Percentiles rank a stretch among this genome's conserved stretches.
Conservation (phyloP, 2,329 filamentous ascomycete species). For the Nothophaeocryptopus gaeumannii region DNA sequence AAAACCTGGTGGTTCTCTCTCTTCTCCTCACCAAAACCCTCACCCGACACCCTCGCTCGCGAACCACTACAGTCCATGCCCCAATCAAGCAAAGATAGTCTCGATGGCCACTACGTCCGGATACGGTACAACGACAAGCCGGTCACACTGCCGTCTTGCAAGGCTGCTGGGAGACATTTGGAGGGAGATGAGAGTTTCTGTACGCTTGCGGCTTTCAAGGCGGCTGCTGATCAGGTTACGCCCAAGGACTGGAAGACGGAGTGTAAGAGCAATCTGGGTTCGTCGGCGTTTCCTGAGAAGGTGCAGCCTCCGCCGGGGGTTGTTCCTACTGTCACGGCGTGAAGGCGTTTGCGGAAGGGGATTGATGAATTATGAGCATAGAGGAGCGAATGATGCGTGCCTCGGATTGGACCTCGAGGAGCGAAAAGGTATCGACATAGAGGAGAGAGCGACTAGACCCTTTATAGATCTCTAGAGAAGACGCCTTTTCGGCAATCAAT, state of each 20-base stretch:
- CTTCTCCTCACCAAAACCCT: conserved; percentile 21
- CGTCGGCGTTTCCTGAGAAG: conserved; percentile 38
- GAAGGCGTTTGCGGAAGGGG: no score
- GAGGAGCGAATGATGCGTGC: no score
- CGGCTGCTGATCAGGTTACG: conserved; percentile 85
- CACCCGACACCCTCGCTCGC: conserved; percentile 38
- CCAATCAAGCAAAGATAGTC: conserved; percentile 54
- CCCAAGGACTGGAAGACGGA: conserved; percentile 72
- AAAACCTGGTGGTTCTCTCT: conserved; percentile 31
- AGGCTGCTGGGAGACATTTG: conserved; percentile 72
- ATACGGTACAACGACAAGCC: conserved; percentile 86
- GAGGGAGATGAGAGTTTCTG: conserved; percentile 86
- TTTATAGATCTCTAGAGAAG: no score
- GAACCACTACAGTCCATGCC: conserved; percentile 58
- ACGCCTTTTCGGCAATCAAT: no score
- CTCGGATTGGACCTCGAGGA: no score
- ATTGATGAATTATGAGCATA: no score
- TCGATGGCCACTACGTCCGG: conserved; percentile 81
- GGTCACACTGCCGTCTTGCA: conserved; percentile 79
- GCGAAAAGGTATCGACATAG: no score
- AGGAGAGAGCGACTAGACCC: no score
- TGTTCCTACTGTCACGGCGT: no score
- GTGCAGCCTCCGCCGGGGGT: conserved; percentile 21
- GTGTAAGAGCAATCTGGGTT: conserved; percentile 58
- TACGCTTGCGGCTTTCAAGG: conserved; percentile 88